Base-by-base conservation (phyloP, 2,329 filamentous ascomycete genomes). In the Teratosphaeria gauchensis region DNA sequence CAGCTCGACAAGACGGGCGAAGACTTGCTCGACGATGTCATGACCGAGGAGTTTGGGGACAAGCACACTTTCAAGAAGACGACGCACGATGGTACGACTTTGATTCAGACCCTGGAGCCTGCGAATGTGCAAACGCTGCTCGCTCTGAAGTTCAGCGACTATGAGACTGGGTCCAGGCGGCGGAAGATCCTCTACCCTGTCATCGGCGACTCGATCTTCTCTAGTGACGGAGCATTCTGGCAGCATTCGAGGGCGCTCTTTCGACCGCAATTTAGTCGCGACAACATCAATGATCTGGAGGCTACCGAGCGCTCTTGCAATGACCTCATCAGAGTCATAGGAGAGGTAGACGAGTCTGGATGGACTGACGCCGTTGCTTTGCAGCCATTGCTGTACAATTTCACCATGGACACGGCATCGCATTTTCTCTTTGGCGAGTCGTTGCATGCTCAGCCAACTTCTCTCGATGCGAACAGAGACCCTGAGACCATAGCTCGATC, bases 401-500 rank as follows among this genome's bases (percentile, higher is more conserved):
- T 79, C 11, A 80, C 78, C 1, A 75, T 80, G 58, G 78, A 80
- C 61, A 73, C 75, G n/a, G 76, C 77, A 0, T 78, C 76, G 2
- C 77, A 79, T 51, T 79, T 80, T 60, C 69, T 63, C 14, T 78
- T 79, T 65, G 76, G 77, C 61, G 72, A 78, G 59, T 76, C 66
- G 8, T 68, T 73, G 8, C 42, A 48, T 48, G 42, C 42, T 79
- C 42, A 48, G 19, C 42, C 42, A 48, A 9, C 19, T n/a, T 48
- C 42, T 8, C 5, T 66, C 62, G 51, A 62, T 9, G 35, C 33
- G 16, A 9, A 24, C 14, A 52, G 7, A 7, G 55, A 19, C n/a
- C 55, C 33, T n/a, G 32, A 46, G 16, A 14, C 54, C 14, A 14
- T 24, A 46, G 54, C 38, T 46, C 24, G 54, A 53, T 53, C 38